Evolutionary conservation across 352 stramenopile genomes (phyloP), one percentile per base, ranked within the genome.

Genomic region (Elongisporangium senticosum): DNA sequence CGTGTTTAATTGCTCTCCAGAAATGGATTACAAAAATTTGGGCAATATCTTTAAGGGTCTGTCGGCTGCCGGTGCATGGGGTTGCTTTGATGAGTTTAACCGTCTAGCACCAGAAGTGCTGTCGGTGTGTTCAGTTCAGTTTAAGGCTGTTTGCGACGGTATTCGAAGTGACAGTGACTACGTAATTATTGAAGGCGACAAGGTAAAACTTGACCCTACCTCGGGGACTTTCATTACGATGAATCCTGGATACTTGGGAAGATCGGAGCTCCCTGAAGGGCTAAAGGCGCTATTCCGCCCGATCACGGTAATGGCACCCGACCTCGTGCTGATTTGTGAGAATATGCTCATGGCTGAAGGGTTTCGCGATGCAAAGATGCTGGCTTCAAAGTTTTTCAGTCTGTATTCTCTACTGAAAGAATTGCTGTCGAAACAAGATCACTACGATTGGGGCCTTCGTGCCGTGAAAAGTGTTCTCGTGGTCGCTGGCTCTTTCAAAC

Each of bases 291-390:
- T 98, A 0, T 98, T 98, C 57, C 87, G 95, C 33, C 94, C 95
- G 0, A 98, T 98, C 68, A 98, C 93, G 1, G 91, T 98, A 24
- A 98, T 98, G 90, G 87, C 96, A 10, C 95, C 95, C 0, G 93
- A 98, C 60, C 73, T 98, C n/a, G 87, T 98, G 10, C 75, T 98
- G 15, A 98, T 98, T 51, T 98, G 90, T 58, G 95, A 98, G 72
- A 98, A 98, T 60, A 98, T 98, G 90, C 79, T 98, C 15, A 98
- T 98, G 93, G 93, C 91, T 14, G 89, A 98, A 63, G 95, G 95
- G 2, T 98, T 98, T 65, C 83, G 89, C 58, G 79, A 96, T 49
- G 91, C 93, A 7, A 98, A 98, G 62, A 53, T 89, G 14, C 74
- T 98, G 4, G 94, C 95, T 4, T 91, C 87, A 48, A 98, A 98